These are phyloP conservation scores for Colletotrichum spaethianum DNA, from an alignment of 2,329 filamentous ascomycete species.

Conservation along the genomic window DNA sequence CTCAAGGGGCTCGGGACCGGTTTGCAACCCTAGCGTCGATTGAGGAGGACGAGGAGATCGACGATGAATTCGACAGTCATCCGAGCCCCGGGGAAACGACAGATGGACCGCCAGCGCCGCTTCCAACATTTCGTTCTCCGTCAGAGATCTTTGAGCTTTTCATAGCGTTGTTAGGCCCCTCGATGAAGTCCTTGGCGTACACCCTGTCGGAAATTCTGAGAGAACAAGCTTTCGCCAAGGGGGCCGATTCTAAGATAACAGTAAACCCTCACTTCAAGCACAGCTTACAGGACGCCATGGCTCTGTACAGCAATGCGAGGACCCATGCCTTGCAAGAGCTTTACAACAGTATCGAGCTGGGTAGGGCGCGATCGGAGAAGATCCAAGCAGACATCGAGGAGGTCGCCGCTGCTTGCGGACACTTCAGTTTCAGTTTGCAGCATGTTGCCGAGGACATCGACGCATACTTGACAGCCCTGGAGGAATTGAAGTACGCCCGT, in stretches of 20 bases:
- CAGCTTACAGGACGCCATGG: conserved; percentile 85
- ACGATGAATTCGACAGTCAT: conserved; percentile 47
- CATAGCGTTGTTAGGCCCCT: conserved; percentile 89
- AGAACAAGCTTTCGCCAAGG: conserved; percentile 84
- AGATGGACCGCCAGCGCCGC: conserved; percentile 42
- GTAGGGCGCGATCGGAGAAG: conserved; percentile 77
- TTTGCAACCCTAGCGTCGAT: conserved; percentile 70
- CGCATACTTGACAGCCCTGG: conserved; percentile 84
- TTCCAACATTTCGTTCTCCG: conserved; percentile 68
- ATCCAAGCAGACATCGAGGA: conserved; percentile 96
- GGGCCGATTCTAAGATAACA: conserved; percentile 76
- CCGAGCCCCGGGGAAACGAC: conserved; percentile 59
- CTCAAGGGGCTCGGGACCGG: conserved; percentile 61
- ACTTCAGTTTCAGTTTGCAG: conserved; percentile 93
- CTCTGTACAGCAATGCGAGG: conserved; percentile 83
- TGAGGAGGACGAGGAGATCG: conserved; percentile 71
- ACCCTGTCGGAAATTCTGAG: conserved; percentile 91
- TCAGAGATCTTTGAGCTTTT: conserved; percentile 94
- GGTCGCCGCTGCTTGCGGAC: conserved; percentile 96
- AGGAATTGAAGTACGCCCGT: conserved; percentile 83
- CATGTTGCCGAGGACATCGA: conserved; percentile 93
- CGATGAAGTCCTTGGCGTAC: conserved; percentile 95
- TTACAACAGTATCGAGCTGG: conserved; percentile 84
- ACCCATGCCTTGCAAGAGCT: conserved; percentile 82
- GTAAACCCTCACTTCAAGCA: conserved; percentile 85